Evolutionary conservation across 441 rosid genomes (phyloP).

Genomic region (Populus tomentosa): DNA sequence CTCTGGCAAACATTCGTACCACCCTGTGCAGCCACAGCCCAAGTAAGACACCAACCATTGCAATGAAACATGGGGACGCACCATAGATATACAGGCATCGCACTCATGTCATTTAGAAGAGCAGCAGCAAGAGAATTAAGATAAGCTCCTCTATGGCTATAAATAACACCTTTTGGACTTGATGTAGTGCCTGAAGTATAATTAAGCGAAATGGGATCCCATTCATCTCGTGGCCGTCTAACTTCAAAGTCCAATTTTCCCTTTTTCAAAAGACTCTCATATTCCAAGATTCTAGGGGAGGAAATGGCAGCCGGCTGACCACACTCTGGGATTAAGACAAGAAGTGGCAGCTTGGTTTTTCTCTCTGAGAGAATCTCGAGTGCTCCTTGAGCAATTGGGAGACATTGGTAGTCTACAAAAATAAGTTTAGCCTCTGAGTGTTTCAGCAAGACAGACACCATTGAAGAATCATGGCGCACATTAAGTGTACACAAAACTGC

Average conservation of each 20-base stretch:
- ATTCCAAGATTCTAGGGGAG: slow-evolving; percentile 26
- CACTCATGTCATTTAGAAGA: slow-evolving; percentile 51
- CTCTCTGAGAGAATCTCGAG: slow-evolving; percentile 39
- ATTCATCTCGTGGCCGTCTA: slow-evolving; percentile 46
- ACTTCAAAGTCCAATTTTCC: slow-evolving; percentile 39
- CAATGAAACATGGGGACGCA: slow-evolving; percentile 82
- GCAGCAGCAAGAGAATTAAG: slow-evolving; percentile 52
- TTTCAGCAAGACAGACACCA: slow-evolving; percentile 39
- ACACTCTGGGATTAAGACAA: slow-evolving; percentile 42
- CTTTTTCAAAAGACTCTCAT: slow-evolving; percentile 39
- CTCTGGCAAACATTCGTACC: slow-evolving; percentile 56
- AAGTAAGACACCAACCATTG: slow-evolving; percentile 76
- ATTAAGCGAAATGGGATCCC: slow-evolving; percentile 75
- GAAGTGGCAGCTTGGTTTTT: slow-evolving; percentile 27
- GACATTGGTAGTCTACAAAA: slow-evolving; percentile 51
- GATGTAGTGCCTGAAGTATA: slow-evolving; percentile 74
- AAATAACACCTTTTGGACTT: slow-evolving; percentile 72
- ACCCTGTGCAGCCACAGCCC: slow-evolving; percentile 74
- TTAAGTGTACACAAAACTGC: slow-evolving; percentile 65
- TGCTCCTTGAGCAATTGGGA: slow-evolving; percentile 42
- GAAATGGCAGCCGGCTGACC: slow-evolving; percentile 15
- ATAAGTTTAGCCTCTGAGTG: slow-evolving; percentile 52
- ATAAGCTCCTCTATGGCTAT: slow-evolving; percentile 72
- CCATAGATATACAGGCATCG: slow-evolving; percentile 56
- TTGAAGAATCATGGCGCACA: slow-evolving; percentile 45